Conservation (phyloP, 768 basidiomycete genomes). For the Amanita molliuscula region DNA sequence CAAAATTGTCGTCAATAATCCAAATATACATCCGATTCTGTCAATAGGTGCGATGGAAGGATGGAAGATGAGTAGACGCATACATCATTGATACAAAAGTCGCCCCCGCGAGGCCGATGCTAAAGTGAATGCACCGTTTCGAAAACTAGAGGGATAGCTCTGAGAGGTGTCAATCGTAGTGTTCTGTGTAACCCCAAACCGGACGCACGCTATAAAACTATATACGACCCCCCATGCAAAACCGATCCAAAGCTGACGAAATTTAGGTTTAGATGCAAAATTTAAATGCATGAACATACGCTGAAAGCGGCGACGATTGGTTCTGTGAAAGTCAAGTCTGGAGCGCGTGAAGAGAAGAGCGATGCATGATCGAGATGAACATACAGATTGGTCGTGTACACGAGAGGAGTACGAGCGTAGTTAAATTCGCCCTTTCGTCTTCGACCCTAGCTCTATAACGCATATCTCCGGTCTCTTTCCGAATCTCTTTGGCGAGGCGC, state of each 20-base stretch:
- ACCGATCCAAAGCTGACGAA: slow-evolving; percentile 52
- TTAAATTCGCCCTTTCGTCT: slow-evolving; percentile 45
- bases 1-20: slow-evolving; percentile 32
- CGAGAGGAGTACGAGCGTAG: slow-evolving; percentile 54
- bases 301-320: slow-evolving; percentile 67
- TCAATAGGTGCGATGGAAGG: background rate
- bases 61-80: background rate
- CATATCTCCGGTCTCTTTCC: slow-evolving; percentile 55
- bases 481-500: slow-evolving; percentile 46
- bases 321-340: slow-evolving; percentile 62
- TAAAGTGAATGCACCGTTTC: slow-evolving; percentile 45
- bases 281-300: slow-evolving; percentile 29
- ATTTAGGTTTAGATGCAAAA: background rate
- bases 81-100: slow-evolving; percentile 50
- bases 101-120: slow-evolving; percentile 45
- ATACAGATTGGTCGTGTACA: slow-evolving; percentile 62
- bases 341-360: background rate
- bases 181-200: slow-evolving; percentile 35
- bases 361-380: slow-evolving; percentile 14
- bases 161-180: slow-evolving; percentile 11
- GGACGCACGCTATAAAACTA: slow-evolving; percentile 17
- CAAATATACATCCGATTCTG: slow-evolving; percentile 47
- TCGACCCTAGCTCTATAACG: slow-evolving; percentile 56
- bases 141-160: slow-evolving; percentile 51
- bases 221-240: slow-evolving; percentile 73